Evolutionary conservation across 306 rosid species (phyloP), one percentile per base, ranked within the genome.

Genomic region (Vicia sativa): DNA sequence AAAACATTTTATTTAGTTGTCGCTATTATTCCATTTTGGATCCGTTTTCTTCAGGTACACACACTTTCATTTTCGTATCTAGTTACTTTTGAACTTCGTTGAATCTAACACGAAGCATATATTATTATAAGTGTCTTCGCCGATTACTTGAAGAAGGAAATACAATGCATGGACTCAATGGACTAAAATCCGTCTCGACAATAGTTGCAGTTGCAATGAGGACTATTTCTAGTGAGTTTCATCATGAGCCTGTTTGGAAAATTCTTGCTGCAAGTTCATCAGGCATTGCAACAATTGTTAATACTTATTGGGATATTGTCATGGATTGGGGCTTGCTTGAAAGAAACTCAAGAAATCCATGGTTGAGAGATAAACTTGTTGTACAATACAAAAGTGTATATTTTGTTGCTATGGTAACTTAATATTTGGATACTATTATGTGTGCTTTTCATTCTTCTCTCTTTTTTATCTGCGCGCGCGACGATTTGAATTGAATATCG

Each of bases 21-120:
- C n/a, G 91, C 89, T 44, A 77, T 82, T 50, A 79, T 88, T 77
- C 97, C 97, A 18, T 91, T 76, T 59, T 88, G 88, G 91, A 72
- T 86, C 45, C 97, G 96, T 49, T 77, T 67, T 49, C 56, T 91
- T 49, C 97, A 91, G 97, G 96, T 86, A 72, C 38, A 34, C 8
- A 6, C 38, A n/a, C 7, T 6, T 34, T 34, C 38, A 7, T 7
- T 34, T 34, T n/a, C n/a, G n/a, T n/a, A n/a, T n/a, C n/a, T n/a
- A n/a, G n/a, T n/a, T n/a, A n/a, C n/a, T n/a, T n/a, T n/a, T n/a
- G n/a, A n/a, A n/a, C 38, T 7, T 34, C n/a, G n/a, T 2, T 60
- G 41, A 60, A 37, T 50, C 76, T 72, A 37, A 72, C 42, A 14
- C 25, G 28, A 44, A 23, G 4, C 39, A 44, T 74, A n/a, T n/a